A percentile compares a stretch with the other conserved stretches of the same genome.
Evolutionary conservation across 768 basidiomycete species (phyloP).

Genomic region (Lenzites betulinus): DNA sequence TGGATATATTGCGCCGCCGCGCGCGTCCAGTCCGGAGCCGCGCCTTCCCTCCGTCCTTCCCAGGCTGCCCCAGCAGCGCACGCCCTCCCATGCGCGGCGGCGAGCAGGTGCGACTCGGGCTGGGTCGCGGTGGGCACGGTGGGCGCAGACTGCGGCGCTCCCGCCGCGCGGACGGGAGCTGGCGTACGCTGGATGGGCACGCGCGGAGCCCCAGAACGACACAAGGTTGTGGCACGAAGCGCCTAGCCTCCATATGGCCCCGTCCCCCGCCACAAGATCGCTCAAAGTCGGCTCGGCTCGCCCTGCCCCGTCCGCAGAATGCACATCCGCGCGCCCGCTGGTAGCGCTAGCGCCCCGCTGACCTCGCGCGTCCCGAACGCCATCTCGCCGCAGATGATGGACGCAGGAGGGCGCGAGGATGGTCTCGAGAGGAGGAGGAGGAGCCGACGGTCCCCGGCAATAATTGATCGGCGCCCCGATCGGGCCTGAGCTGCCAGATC

Average conservation of each 20-base stretch:
- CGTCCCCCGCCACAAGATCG: conserved; percentile 14
- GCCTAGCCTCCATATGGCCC: conserved; percentile 1
- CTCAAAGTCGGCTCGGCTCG: background rate
- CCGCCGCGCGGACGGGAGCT: no score
- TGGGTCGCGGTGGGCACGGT: background rate
- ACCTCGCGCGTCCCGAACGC: background rate
- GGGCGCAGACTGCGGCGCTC: no score
- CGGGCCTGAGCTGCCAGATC: conserved; percentile 1
- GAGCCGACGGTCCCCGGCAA: background rate
- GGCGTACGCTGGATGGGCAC: background rate
- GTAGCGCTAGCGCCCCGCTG: no score
- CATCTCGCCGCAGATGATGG: background rate
- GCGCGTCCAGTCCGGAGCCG: conserved; percentile 6
- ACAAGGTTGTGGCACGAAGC: conserved; percentile 3
- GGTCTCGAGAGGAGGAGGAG: conserved; percentile 7
- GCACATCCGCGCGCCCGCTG: no score
- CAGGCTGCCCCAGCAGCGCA: background rate
- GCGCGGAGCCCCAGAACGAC: background rate
- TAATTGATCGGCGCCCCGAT: conserved; percentile 8
- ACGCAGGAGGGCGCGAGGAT: background rate
- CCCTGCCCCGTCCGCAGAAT: background rate
- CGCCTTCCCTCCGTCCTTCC: background rate
- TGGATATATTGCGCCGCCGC: background rate
- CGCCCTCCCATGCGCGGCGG: background rate
- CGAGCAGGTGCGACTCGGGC: background rate